Evolutionary conservation across 352 stramenopile species (phyloP).

Genomic region (Pythium graminicola): DNA sequence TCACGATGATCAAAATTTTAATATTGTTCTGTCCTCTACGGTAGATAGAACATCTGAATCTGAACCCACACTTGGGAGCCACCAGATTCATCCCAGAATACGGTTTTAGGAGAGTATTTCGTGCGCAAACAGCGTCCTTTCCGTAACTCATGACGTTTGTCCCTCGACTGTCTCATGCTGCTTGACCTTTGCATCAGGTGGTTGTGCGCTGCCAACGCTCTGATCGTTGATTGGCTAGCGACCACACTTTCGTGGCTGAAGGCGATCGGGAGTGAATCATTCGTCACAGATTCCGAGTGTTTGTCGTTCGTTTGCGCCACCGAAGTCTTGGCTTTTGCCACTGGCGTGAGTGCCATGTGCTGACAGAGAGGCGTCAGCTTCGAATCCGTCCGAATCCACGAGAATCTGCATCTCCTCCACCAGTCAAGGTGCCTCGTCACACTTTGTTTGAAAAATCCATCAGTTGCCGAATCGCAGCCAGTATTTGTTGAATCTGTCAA

Average conservation of each 20-base stretch:
- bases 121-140: neutral
- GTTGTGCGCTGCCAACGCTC: neutral
- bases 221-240: neutral
- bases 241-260: neutral
- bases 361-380: constrained; percentile 14
- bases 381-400: neutral
- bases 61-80: neutral
- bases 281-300: no score
- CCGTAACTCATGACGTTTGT: neutral
- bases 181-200: neutral
- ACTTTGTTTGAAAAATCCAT: constrained; percentile 15
- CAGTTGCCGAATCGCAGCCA: neutral
- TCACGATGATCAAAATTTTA: neutral
- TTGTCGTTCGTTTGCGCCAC: constrained; percentile 11
- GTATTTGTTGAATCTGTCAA: neutral
- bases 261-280: neutral
- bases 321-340: neutral
- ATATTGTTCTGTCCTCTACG: neutral
- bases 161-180: neutral
- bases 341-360: constrained; percentile 18
- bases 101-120: constrained; percentile 4
- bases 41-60: constrained; percentile 1
- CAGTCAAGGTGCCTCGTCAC: constrained; percentile 12
- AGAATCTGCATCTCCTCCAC: constrained; percentile 2
- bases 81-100: neutral